Base-by-base conservation (phyloP, 75 land plant species). In the Picea glauca region DNA sequence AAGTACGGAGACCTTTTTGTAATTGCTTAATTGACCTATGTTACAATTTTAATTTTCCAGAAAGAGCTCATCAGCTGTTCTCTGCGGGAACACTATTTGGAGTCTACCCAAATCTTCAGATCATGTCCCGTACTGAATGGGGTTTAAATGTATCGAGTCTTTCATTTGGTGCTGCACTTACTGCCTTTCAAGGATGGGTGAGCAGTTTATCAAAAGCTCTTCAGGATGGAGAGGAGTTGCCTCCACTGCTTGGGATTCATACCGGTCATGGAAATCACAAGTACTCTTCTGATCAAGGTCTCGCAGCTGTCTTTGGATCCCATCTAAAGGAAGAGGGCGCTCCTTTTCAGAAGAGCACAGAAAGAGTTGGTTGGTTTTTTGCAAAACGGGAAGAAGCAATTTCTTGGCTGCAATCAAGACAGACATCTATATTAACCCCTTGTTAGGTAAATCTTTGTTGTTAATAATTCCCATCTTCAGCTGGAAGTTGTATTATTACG, bases 181-280 rank as follows among this genome's bases (percentile, higher is more conserved):
- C 96, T 76, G 99, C 98, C 4, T 83, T 97, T 56, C 84, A 90
- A 62, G 93, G 84, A n/a, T 97, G 99, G 99, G 80, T 95, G 79
- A 79, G 80, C 21, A 86, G 80, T 65, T 31, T 97, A 20, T 65
- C 66, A 13, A 78, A 78, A 57, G 76, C 88, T 13, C 78, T 91
- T 2, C 78, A 84, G 63, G 60, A 82, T 33, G 74, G 85, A 46
- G 91, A 89, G 46, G 78, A 70, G 62, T 75, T 97, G 60, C 98
- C 99, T 20, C 63, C 54, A 30, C 20, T 76, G n/a, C 83, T 93
- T 50, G 81, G 83, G 14, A 89, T 95, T 62, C 84, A 88, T 66
- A 89, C 97, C 14, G 99, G 99, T 13, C 70, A 82, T 23, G 94
- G 97, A 74, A 83, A 81, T 73, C 90, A 90, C 78, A 85, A 78